Evolutionary conservation across 1,284 basidiomycete genomes (phyloP), one percentile per base, ranked within the genome.

Genomic region (Sphaerobolus stellatus): DNA sequence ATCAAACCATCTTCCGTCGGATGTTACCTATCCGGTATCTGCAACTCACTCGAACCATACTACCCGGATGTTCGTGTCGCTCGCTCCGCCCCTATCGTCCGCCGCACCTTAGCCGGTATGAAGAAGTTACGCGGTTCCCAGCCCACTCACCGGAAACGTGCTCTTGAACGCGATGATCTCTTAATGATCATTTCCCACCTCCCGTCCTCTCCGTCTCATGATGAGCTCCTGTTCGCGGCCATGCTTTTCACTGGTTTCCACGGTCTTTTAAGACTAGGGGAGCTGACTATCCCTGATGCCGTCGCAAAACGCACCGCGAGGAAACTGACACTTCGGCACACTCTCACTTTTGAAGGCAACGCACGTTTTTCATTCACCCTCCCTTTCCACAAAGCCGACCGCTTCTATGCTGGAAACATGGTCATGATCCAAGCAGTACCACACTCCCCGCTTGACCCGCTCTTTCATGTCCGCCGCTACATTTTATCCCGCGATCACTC

Each of bases 331-430:
- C 31, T 50, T 3, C 46, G 60, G 5, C 34, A 27, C 4, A 48
- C 65, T 1, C 61, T 65, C 18, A 29, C 24, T 1, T 3, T 59
- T 4, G 6, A 41, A 11, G 7, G 18, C 0, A 9, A 46, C 8
- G 9, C 18, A 0, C 22, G 18, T 9, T 65, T 53, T 38, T 6
- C 44, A 0, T 71, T 69, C 47, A 38, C 60, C 13, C 59, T 75
- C 0, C 71, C 70, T 0, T 36, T 43, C 0, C 65, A 71, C 57
- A 74, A 74, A 54, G 63, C 64, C 2, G 69, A 73, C 48, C 56
- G 48, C 0, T 63, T 68, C 36, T 72, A 65, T 43, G 56, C 62
- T n/a, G 68, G 70, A 3, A 64, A 55, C 41, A 20, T 16, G 4
- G 50, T 69, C 20, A 48, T 68, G 18, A 54, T 68, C 22, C 56